Evolutionary conservation across 169 alveolate species (phyloP).

Genomic region (Plasmodium yoelii): DNA sequence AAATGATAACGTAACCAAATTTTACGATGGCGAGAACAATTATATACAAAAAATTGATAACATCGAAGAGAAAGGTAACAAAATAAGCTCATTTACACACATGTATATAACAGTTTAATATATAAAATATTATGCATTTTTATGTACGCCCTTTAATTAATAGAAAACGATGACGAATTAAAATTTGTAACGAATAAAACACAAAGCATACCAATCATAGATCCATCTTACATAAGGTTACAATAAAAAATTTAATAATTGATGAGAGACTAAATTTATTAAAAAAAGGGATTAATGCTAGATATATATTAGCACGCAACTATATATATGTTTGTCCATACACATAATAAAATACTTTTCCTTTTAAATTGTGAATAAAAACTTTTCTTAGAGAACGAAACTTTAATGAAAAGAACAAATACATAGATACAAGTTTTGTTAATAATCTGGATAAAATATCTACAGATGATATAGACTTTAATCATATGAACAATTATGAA

Average conservation of each 20-base stretch:
- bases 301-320: background rate
- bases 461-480: constrained; percentile 32
- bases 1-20: constrained; percentile 12
- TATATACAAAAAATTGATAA: constrained; percentile 52
- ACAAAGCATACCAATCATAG: constrained; percentile 5
- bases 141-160: background rate
- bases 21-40: constrained; percentile 12
- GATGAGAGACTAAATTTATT: background rate
- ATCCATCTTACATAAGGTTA: constrained; percentile 60
- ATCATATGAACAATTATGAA: constrained; percentile 9
- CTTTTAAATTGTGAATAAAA: background rate
- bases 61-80: constrained; percentile 47
- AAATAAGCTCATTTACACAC: background rate
- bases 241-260: background rate
- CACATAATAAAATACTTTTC: background rate
- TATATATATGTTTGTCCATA: background rate
- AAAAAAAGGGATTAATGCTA: background rate
- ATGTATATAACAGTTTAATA: too few relatives aligned
- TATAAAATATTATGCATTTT: too few relatives aligned
- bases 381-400: constrained; percentile 33
- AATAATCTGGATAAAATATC: constrained; percentile 35
- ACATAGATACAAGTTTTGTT: constrained; percentile 45
- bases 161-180: constrained; percentile 14
- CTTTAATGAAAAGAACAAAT: constrained; percentile 14
- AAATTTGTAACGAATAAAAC: constrained; percentile 12